Evolutionary conservation across 768 basidiomycete species (phyloP).

Genomic region (Tubosaeta brunneosetosa): DNA sequence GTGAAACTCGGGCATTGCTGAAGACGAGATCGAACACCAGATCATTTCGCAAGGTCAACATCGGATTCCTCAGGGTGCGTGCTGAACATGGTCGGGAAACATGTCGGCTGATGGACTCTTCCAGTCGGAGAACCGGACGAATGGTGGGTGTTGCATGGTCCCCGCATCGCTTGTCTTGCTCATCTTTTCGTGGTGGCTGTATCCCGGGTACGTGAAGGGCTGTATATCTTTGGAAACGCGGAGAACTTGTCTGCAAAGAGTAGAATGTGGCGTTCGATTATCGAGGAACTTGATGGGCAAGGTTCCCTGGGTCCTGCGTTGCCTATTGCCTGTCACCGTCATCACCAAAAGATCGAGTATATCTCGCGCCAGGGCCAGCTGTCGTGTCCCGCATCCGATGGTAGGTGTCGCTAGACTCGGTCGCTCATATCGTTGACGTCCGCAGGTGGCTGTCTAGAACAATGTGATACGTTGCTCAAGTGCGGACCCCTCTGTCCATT

Average conservation of each 20-base stretch:
- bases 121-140: constrained; percentile 54
- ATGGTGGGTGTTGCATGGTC: constrained; percentile 33
- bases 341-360: constrained; percentile 39
- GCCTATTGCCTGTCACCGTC: constrained; percentile 54
- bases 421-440: neutral
- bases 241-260: constrained; percentile 46
- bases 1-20: constrained; percentile 55
- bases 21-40: constrained; percentile 28
- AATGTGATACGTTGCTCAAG: constrained; percentile 46
- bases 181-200: constrained; percentile 48
- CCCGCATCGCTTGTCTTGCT: neutral
- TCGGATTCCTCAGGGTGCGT: constrained; percentile 70
- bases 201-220: constrained; percentile 68
- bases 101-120: neutral
- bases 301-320: constrained; percentile 48
- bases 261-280: constrained; percentile 52
- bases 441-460: constrained; percentile 57
- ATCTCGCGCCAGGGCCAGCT: constrained; percentile 52
- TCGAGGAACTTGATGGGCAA: constrained; percentile 49
- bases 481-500: constrained; percentile 67
- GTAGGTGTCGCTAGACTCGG: constrained; percentile 25
- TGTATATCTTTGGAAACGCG: constrained; percentile 71
- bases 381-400: constrained; percentile 50
- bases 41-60: constrained; percentile 31
- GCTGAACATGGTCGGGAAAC: neutral